phyloP scores from a whole-genome alignment of 2,329 filamentous ascomycete genomes.

The Neopestalotiopsis sp. region DNA sequence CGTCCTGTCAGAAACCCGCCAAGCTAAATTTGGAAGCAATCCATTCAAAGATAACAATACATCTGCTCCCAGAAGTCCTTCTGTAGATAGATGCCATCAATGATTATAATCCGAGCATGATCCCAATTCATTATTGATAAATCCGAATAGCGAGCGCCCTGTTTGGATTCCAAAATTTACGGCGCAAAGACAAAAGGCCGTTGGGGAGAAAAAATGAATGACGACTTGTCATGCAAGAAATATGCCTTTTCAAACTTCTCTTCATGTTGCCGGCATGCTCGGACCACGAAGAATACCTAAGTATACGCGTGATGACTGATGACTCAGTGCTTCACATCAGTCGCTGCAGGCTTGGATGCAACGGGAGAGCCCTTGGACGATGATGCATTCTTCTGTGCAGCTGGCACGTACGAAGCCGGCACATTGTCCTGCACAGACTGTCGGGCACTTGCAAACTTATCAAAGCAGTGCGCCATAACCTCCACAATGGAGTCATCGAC shows the following conservation, averaged over 20 bases:
- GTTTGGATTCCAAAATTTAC: too few species aligned
- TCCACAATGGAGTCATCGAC: slow-evolving; percentile 49
- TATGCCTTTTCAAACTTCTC: not conserved
- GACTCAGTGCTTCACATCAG: slow-evolving; percentile 4
- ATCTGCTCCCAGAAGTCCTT: too few species aligned
- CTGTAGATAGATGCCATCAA: not conserved
- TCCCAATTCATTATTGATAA: not conserved
- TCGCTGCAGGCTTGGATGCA: not conserved
- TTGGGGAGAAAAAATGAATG: not conserved
- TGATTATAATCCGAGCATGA: too few species aligned
- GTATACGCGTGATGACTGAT: not conserved
- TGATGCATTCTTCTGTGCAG: slow-evolving; percentile 8
- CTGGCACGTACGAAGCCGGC: slow-evolving; percentile 44
- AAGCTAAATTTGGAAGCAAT: too few species aligned
- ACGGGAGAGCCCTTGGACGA: not conserved
- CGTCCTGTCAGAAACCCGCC: not conserved
- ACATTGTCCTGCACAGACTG: slow-evolving; percentile 52
- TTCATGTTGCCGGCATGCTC: not conserved
- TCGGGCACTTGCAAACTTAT: slow-evolving; percentile 50
- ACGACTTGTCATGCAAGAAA: not conserved
- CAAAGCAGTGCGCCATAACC: slow-evolving; percentile 52
- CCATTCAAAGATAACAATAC: too few species aligned
- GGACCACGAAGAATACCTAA: not conserved
- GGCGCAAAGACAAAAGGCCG: not conserved
- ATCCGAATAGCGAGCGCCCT: not conserved